These are phyloP conservation scores for Halenospora varia DNA, from an alignment of 495 filamentous ascomycete genomes.

Conservation along the genomic window DNA sequence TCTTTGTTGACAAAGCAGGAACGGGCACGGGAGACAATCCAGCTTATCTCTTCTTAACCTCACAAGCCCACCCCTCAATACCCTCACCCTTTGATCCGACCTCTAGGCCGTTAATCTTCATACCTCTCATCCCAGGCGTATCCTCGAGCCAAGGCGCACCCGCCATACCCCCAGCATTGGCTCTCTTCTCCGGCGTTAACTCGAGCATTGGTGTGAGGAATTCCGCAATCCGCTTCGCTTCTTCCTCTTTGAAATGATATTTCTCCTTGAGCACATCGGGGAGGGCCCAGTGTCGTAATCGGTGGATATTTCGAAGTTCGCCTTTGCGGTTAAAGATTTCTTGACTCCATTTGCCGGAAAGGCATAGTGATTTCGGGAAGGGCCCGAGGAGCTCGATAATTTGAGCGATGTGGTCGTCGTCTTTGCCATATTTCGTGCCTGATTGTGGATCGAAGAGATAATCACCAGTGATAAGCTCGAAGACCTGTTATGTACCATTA, in stretches of 20 bases:
- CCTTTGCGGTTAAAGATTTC: constrained; percentile 99
- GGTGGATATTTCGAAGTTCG: constrained; percentile 95
- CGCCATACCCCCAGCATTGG: constrained; percentile 95
- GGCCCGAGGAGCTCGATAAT: constrained; percentile 96
- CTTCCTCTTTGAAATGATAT: constrained; percentile 84
- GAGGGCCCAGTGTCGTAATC: constrained; percentile 93
- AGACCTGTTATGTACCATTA: constrained; percentile 55
- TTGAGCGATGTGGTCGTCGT: constrained; percentile 98
- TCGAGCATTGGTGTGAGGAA: constrained; percentile 94
- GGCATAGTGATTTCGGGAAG: constrained; percentile 87
- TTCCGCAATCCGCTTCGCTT: constrained; percentile 72
- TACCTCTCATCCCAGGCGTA: constrained; percentile 80
- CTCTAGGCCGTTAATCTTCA: constrained; percentile 63
- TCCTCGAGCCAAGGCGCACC: constrained; percentile 75
- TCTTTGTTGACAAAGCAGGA: too few species aligned
- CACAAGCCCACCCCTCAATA: constrained; percentile 91
- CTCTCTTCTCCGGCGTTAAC: constrained; percentile 76
- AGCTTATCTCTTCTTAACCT: constrained; percentile 82
- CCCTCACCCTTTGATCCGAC: constrained; percentile 86
- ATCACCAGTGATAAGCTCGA: constrained; percentile 97
- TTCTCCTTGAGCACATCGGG: constrained; percentile 94
- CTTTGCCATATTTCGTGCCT: constrained; percentile 98
- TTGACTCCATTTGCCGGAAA: constrained; percentile 93
- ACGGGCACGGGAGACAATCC: too few species aligned
- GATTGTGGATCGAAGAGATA: constrained; percentile 99